Percentiles rank a stretch among this genome's conserved stretches.
These are phyloP conservation scores for Gynandropsis gynandra DNA, from an alignment of 345 rosid genomes.

Conservation along the genomic window DNA sequence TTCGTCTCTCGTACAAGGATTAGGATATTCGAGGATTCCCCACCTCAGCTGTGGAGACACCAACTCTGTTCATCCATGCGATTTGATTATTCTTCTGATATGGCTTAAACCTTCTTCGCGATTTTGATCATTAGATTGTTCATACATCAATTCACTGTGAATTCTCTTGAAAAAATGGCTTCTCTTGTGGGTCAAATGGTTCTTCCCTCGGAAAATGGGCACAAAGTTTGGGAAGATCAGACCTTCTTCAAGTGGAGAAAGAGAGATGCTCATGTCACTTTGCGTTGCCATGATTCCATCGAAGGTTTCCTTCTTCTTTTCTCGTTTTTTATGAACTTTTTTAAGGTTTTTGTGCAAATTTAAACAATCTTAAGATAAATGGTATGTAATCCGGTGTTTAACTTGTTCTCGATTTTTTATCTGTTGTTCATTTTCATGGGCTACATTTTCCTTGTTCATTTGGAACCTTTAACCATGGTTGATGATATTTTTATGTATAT, in stretches of 20 bases:
- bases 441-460: neutral
- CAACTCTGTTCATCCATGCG: too few species aligned
- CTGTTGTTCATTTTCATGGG: neutral
- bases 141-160: neutral
- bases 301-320: constrained; percentile 37
- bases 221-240: constrained; percentile 73
- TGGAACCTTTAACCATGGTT: neutral
- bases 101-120: neutral
- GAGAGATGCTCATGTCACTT: constrained; percentile 81
- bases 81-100: too few species aligned
- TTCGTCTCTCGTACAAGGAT: too few species aligned
- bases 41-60: too few species aligned
- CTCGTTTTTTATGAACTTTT: neutral
- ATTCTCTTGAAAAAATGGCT: constrained; percentile 26
- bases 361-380: neutral
- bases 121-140: neutral
- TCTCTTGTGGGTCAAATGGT: constrained; percentile 39
- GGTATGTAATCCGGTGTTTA: neutral
- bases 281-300: constrained; percentile 82
- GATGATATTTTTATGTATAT: constrained; percentile 6
- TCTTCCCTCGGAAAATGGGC: constrained; percentile 53
- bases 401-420: neutral
- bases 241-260: constrained; percentile 78
- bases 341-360: neutral
- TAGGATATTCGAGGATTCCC: too few species aligned